Percentiles rank a stretch among this genome's conserved stretches.
These are phyloP conservation scores for Houttuynia cordata DNA, from an alignment of 164 flowering plant species.

Conservation along the genomic window DNA sequence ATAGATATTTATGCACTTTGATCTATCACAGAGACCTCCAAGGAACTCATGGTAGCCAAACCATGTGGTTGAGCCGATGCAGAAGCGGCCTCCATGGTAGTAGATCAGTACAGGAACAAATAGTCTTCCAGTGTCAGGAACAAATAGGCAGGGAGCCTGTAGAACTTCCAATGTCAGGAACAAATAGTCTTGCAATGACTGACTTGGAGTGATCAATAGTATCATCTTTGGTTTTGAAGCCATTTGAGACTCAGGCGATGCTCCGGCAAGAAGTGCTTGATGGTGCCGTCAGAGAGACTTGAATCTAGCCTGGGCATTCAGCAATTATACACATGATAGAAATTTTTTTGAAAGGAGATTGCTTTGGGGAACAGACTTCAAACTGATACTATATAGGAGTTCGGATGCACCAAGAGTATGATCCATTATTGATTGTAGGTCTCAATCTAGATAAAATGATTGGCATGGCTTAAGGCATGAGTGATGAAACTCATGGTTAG, in stretches of 20 bases:
- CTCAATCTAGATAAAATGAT: too few species aligned
- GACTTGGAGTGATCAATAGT: slow-evolving; percentile 34
- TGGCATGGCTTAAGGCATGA: too few species aligned
- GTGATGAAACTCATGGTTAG: too few species aligned
- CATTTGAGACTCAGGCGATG: slow-evolving; percentile 20
- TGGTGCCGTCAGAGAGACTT: slow-evolving; percentile 61
- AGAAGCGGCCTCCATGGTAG: slow-evolving; percentile 87
- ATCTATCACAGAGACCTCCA: slow-evolving; percentile 32
- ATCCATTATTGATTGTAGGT: too few species aligned
- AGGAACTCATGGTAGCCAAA: slow-evolving; percentile 63
- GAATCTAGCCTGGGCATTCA: slow-evolving; percentile 47
- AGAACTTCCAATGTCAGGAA: slow-evolving; percentile 22
- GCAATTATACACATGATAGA: slow-evolving; percentile 39
- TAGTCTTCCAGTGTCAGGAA: too few species aligned
- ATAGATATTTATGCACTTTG: slow-evolving; percentile 43
- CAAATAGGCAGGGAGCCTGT: slow-evolving; percentile 26
- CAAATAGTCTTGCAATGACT: slow-evolving; percentile 50
- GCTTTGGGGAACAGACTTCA: not conserved
- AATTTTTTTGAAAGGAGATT: not conserved
- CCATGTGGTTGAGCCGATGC: slow-evolving; percentile 88
- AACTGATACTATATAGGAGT: not conserved
- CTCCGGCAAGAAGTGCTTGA: slow-evolving; percentile 41
- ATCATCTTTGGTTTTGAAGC: slow-evolving; percentile 61
- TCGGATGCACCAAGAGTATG: not conserved
- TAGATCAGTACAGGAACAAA: slow-evolving; percentile 51